A percentile compares a stretch with the other conserved stretches of the same genome.
phyloP scores from a whole-genome alignment of 805 yeast species.

The Pichia occidentalis region DNA sequence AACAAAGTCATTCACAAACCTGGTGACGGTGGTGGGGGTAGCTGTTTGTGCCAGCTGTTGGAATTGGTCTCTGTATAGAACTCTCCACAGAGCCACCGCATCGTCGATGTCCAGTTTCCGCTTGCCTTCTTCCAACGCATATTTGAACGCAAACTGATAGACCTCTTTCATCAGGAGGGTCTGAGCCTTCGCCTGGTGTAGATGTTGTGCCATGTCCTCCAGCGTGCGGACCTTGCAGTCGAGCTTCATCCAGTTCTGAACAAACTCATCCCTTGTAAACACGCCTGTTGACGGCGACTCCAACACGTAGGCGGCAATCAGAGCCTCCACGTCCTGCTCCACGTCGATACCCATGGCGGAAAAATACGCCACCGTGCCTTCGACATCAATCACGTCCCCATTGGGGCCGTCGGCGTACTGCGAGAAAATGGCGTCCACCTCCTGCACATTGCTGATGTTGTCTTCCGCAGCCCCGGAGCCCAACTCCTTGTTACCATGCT shows the following conservation, averaged over 20 bases:
- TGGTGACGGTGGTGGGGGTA: conserved; percentile 30
- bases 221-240: conserved; percentile 15
- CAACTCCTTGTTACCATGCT: no score
- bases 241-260: conserved; percentile 49
- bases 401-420: conserved; percentile 12
- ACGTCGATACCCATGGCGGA: conserved; percentile 62
- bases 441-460: conserved; percentile 26
- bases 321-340: conserved; percentile 59
- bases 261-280: conserved; percentile 44
- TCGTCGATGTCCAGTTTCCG: conserved; percentile 50
- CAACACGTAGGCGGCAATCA: conserved; percentile 65
- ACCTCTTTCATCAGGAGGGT: conserved; percentile 44
- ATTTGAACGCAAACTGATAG: conserved; percentile 67
- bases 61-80: conserved; percentile 34
- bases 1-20: conserved; percentile 48
- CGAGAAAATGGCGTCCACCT: conserved; percentile 20
- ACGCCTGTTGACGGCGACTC: conserved; percentile 62
- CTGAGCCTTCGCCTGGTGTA: conserved; percentile 30
- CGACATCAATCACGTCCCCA: conserved; percentile 53
- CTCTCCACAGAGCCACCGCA: conserved; percentile 72
- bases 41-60: not conserved
- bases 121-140: conserved; percentile 54
- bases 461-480: conserved; percentile 28
- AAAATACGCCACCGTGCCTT: conserved; percentile 68
- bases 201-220: conserved; percentile 15